Conservation (phyloP, 371 early-diverging fungal species). For the Actinomucor elegans region DNA sequence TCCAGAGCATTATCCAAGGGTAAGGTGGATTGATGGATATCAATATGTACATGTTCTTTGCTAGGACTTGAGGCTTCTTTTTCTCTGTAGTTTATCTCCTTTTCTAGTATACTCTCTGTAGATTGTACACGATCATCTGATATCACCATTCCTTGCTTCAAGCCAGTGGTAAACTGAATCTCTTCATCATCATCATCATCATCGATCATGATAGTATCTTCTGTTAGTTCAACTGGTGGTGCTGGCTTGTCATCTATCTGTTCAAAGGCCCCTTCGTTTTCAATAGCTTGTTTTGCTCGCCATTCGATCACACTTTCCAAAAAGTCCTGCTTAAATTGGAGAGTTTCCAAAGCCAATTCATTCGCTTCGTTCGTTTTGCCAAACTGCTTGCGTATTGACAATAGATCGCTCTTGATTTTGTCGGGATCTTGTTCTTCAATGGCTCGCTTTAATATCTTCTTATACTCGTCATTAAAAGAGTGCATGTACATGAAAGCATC, state of each 20-base stretch:
- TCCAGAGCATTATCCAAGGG: background rate
- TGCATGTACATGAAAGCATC: conserved; percentile 42
- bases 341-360: conserved; percentile 33
- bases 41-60: background rate
- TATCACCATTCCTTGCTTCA: too few relatives aligned
- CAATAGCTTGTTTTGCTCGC: conserved; percentile 8
- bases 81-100: too few relatives aligned
- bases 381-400: conserved; percentile 34
- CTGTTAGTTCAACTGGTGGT: background rate
- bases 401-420: conserved; percentile 21
- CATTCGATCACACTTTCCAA: conserved; percentile 30
- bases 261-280: too few relatives aligned
- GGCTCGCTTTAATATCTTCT: conserved; percentile 37
- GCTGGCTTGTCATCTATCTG: background rate
- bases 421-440: conserved; percentile 40
- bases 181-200: conserved; percentile 22
- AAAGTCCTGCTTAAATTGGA: conserved; percentile 43
- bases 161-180: conserved; percentile 21
- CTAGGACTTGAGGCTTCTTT: too few relatives aligned
- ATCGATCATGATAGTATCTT: background rate
- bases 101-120: too few relatives aligned
- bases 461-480: conserved; percentile 45
- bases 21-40: conserved; percentile 3
- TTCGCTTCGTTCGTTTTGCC: conserved; percentile 54
- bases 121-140: too few relatives aligned